These are phyloP conservation scores for Leptodermis oblonga DNA, from an alignment of 257 asterid genomes.

Conservation along the genomic window DNA sequence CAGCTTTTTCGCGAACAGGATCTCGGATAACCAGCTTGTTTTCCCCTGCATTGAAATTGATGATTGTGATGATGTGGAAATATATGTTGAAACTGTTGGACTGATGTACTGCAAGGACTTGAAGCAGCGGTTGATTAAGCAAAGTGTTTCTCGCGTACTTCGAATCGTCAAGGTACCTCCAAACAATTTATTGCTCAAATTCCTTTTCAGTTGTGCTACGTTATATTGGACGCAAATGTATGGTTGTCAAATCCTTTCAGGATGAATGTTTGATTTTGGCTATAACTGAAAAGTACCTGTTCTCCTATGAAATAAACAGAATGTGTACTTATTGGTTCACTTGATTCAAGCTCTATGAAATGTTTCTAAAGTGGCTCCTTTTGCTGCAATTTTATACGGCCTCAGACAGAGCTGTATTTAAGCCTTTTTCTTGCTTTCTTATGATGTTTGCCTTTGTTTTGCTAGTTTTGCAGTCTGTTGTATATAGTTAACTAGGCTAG, in stretches of 20 bases:
- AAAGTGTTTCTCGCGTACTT: constrained; percentile 73
- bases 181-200: neutral
- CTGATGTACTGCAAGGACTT: constrained; percentile 82
- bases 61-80: constrained; percentile 91
- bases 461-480: too few species aligned
- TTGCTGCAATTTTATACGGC: too few species aligned
- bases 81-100: constrained; percentile 89
- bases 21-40: constrained; percentile 52
- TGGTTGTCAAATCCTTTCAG: too few species aligned
- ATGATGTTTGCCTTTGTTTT: too few species aligned
- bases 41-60: constrained; percentile 80
- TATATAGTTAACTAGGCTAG: neutral
- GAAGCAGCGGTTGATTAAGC: constrained; percentile 87
- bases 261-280: neutral
- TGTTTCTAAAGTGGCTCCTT: neutral
- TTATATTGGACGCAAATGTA: too few species aligned
- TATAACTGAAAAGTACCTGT: neutral
- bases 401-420: too few species aligned
- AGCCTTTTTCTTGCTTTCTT: too few species aligned
- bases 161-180: constrained; percentile 74
- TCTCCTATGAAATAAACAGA: neutral
- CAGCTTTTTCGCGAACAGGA: constrained; percentile 48
- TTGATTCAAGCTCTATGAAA: neutral
- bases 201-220: neutral
- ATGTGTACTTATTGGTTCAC: neutral